Evolutionary conservation across 768 basidiomycete genomes (phyloP).

Genomic region (Exidia glandulosa): DNA sequence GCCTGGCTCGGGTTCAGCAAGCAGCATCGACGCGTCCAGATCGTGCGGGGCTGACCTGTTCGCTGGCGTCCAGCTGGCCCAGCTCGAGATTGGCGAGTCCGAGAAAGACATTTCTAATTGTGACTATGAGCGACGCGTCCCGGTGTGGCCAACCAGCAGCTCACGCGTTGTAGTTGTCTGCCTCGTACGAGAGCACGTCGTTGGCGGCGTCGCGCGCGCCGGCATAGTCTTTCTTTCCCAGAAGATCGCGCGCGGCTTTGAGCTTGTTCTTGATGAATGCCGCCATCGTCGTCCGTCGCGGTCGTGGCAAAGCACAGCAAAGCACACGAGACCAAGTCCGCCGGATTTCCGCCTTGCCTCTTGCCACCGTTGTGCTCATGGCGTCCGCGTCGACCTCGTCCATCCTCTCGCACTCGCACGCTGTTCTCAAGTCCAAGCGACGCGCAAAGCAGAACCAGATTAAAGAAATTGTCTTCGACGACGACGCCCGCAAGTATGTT

Average conservation of each 20-base stretch:
- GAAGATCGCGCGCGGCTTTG: slow-evolving; percentile 65
- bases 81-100: slow-evolving; percentile 73
- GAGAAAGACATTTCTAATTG: slow-evolving; percentile 73
- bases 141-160: slow-evolving; percentile 16
- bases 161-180: slow-evolving; percentile 81
- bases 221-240: slow-evolving; percentile 64
- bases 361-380: no score
- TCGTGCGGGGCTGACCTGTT: slow-evolving; percentile 53
- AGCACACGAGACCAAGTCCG: no score
- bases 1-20: slow-evolving; percentile 23
- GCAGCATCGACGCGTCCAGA: neutral
- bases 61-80: slow-evolving; percentile 58
- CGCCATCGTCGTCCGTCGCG: no score
- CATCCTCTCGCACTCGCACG: slow-evolving; percentile 52
- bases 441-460: slow-evolving; percentile 55
- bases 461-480: slow-evolving; percentile 78
- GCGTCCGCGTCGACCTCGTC: slow-evolving; percentile 32
- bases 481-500: slow-evolving; percentile 63
- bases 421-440: slow-evolving; percentile 54
- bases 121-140: neutral
- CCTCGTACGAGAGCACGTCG: slow-evolving; percentile 62
- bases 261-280: slow-evolving; percentile 57
- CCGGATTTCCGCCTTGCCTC: no score
- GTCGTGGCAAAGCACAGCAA: no score
- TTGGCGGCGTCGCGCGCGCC: slow-evolving; percentile 55